Conservation (phyloP, 768 basidiomycete genomes). For the Cytidiella melzeri region DNA sequence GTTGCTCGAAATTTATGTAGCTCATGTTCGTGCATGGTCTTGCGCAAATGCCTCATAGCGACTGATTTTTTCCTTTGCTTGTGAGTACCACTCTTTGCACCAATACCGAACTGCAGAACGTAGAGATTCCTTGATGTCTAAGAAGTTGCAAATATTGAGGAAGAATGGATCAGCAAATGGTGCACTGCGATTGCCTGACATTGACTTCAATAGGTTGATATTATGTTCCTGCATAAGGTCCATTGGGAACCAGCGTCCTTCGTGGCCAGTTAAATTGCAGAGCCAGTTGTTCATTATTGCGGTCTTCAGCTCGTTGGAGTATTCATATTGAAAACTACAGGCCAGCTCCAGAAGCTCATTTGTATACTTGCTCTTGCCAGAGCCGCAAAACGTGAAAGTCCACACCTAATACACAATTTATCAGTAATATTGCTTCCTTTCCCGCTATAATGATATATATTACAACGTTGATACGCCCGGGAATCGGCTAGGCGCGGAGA, state of each 20-base stretch:
- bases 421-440: too few species aligned
- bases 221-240: too few species aligned
- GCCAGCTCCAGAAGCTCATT: conserved; percentile 8
- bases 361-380: too few species aligned
- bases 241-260: conserved; percentile 5
- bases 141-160: conserved; percentile 6
- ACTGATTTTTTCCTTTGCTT: neutral
- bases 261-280: conserved; percentile 1
- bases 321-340: conserved; percentile 8
- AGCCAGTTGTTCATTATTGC: conserved; percentile 6
- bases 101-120: neutral
- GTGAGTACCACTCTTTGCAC: conserved; percentile 1
- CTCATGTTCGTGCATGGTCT: too few species aligned
- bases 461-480: too few species aligned
- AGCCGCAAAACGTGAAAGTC: conserved; percentile 8
- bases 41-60: neutral
- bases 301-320: neutral
- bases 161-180: too few species aligned
- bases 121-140: conserved; percentile 5
- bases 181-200: too few species aligned
- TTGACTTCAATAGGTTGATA: too few species aligned
- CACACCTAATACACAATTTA: conserved; percentile 1
- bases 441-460: too few species aligned
- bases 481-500: too few species aligned
- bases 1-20: neutral